Evolutionary conservation across 768 basidiomycete species (phyloP), one percentile per base, ranked within the genome.

Genomic region (Termitomyces sp.): DNA sequence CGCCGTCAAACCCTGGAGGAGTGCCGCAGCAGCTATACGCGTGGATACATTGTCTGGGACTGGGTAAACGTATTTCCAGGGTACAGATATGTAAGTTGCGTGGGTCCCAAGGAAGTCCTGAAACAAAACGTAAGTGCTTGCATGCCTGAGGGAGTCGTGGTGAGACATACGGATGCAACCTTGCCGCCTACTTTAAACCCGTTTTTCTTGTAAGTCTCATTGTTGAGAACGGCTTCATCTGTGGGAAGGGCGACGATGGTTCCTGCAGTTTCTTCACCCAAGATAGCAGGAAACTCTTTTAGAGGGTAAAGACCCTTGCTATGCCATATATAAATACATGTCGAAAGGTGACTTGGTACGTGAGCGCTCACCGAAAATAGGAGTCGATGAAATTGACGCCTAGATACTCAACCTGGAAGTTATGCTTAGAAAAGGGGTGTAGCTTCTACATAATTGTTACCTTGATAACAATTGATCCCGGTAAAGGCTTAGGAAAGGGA

Each of bases 311-410:
- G 64, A 0, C 90, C 91, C 78, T 70, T 60, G 85, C 88, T 67
- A 24, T 27, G 58, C 20, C 20, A 20, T 27, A 11, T 31, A 27
- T 31, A 54, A 49, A 30, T 30, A 18, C 18, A 60, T 27, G 22
- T 30, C 9, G 13, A 53, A 22, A 22, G 22, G 24, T 52, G 30
- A 41, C 31, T 18, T n/a, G 16, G 37, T 53, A 30, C 6, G 30
- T n/a, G 27, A 42, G 33, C 2, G 24, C 56, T 70, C 73, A 87
- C 83, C 94, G 79, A 68, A 81, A 84, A 71, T 97, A 95, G 44
- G 84, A 85, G 68, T 91, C 89, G 67, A 89, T 92, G 69, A 90
- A 97, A 76, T 97, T 97, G 66, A 96, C 81, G 4, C 91, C 92
- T 6, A 80, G 74, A 65, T 86, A 93, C 63, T 91, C 84, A 18